A percentile compares a stretch with the other conserved stretches of the same genome.
Conservation (phyloP, 1,284 basidiomycete species). For the Puccinia coronata region DNA sequence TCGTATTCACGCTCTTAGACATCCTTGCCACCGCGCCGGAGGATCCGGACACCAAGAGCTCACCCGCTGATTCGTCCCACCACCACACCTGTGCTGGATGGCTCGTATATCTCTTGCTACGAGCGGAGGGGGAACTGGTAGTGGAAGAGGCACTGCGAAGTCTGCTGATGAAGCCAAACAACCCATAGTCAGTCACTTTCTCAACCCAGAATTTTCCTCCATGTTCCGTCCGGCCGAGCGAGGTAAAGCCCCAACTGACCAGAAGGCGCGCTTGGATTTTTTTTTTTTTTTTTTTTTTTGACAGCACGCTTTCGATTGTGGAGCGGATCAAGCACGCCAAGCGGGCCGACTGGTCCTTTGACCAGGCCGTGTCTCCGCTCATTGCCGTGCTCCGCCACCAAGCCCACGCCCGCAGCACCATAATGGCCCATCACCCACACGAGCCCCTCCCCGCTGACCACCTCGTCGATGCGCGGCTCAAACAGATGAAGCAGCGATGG, state of each 20-base stretch:
- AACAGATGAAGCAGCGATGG: constrained; percentile 21
- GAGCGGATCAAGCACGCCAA: neutral
- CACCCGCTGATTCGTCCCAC: neutral
- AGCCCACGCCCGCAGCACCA: too few species aligned
- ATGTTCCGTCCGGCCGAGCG: neutral
- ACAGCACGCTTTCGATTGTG: neutral
- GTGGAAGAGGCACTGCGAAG: constrained; percentile 6
- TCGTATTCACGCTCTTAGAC: constrained; percentile 15
- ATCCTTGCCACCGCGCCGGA: neutral
- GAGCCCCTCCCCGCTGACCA: neutral
- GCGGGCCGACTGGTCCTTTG: neutral
- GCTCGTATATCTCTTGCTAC: constrained; percentile 28
- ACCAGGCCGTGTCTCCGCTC: neutral
- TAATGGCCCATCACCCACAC: too few species aligned
- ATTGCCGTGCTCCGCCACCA: neutral
- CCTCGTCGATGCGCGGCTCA: neutral
- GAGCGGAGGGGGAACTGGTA: neutral
- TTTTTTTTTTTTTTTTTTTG: neutral
- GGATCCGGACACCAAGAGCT: neutral
- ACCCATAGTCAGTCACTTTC: constrained; percentile 20
- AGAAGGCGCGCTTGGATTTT: neutral
- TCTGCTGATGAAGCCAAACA: constrained; percentile 28
- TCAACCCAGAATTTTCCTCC: neutral
- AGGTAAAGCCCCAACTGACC: neutral
- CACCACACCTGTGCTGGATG: constrained; percentile 29